Evolutionary conservation across 495 filamentous ascomycete species (phyloP).

Genomic region (Elasticomyces elasticus): DNA sequence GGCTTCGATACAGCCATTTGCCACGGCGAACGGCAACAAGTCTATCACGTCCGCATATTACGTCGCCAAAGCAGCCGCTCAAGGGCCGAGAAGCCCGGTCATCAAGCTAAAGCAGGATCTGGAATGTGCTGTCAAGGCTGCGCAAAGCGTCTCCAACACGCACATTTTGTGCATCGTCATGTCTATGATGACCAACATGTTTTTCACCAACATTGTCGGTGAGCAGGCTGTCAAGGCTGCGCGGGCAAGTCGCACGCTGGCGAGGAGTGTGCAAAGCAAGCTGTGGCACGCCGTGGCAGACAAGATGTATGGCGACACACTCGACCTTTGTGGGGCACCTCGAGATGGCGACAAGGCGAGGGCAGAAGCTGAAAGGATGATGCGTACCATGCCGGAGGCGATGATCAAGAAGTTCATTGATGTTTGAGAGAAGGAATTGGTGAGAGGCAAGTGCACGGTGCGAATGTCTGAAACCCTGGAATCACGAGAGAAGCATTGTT

Average conservation of each 20-base stretch:
- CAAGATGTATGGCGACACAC: slow-evolving; percentile 64
- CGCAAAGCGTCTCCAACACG: slow-evolving; percentile 47
- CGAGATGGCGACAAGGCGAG: slow-evolving; percentile 36
- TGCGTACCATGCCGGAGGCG: not conserved
- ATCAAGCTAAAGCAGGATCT: slow-evolving; percentile 69
- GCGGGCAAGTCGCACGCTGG: slow-evolving; percentile 61
- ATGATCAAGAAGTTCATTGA: not conserved
- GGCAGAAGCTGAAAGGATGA: slow-evolving; percentile 1
- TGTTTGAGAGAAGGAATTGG: not conserved
- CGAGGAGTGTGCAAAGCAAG: slow-evolving; percentile 60
- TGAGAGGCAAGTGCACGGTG: too few species aligned
- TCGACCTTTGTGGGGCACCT: slow-evolving; percentile 59
- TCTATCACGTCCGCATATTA: slow-evolving; percentile 69
- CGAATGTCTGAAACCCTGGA: too few species aligned
- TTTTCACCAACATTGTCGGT: slow-evolving; percentile 77
- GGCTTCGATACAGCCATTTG: slow-evolving; percentile 56
- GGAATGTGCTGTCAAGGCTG: slow-evolving; percentile 50
- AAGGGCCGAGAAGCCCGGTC: slow-evolving; percentile 41
- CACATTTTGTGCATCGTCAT: slow-evolving; percentile 75
- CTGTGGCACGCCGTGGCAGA: slow-evolving; percentile 82
- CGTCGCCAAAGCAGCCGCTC: slow-evolving; percentile 60
- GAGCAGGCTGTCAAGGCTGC: slow-evolving; percentile 88
- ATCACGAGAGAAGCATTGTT: too few species aligned
- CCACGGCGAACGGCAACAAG: slow-evolving; percentile 55
- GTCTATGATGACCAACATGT: slow-evolving; percentile 71